Percentiles rank a stretch among this genome's conserved stretches.
Evolutionary conservation across 208 protist species (phyloP).

Genomic region (Borovskyia barvae): DNA sequence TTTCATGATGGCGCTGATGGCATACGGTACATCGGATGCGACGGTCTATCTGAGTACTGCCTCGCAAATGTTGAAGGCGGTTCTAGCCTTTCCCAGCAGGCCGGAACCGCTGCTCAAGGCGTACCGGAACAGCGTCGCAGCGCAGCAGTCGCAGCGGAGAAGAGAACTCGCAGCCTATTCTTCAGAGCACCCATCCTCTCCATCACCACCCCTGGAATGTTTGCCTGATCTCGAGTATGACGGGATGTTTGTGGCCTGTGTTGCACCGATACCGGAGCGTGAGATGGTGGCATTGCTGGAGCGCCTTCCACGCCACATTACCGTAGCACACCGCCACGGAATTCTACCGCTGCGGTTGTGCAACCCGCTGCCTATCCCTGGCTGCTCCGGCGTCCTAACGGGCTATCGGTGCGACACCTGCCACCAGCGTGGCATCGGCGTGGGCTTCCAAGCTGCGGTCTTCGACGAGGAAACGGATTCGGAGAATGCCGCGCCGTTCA

Average conservation of each 20-base stretch:
- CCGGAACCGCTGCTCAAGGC: slow-evolving; percentile 39
- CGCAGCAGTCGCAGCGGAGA: slow-evolving; percentile 36
- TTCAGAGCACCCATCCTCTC: slow-evolving; percentile 2
- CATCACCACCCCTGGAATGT: slow-evolving; percentile 9
- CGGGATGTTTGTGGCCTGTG: slow-evolving; percentile 23
- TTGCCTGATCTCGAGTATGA: slow-evolving; percentile 39
- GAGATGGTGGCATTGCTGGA: slow-evolving; percentile 25
- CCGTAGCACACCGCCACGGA: slow-evolving; percentile 40
- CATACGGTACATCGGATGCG: slow-evolving; percentile 36
- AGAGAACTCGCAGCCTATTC: slow-evolving; percentile 7
- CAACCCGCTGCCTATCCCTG: slow-evolving; percentile 53
- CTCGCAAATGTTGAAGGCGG: slow-evolving; percentile 29
- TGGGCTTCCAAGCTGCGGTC: slow-evolving; percentile 58
- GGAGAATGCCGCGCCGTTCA: neutral
- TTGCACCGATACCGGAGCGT: slow-evolving; percentile 22
- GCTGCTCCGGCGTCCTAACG: slow-evolving; percentile 23
- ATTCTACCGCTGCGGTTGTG: slow-evolving; percentile 44
- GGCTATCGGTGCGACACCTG: slow-evolving; percentile 65
- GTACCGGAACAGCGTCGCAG: slow-evolving; percentile 34
- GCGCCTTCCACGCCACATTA: slow-evolving; percentile 31
- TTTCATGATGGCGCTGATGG: slow-evolving; percentile 38
- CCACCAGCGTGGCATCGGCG: slow-evolving; percentile 26
- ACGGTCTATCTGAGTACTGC: slow-evolving; percentile 22
- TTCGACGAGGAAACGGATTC: slow-evolving; percentile 36
- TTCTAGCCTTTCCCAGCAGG: slow-evolving; percentile 31